Percentiles rank a stretch among this genome's conserved stretches.
Evolutionary conservation across 2,329 filamentous ascomycete genomes (phyloP).

Genomic region (Phyllosticta citribraziliensis): DNA sequence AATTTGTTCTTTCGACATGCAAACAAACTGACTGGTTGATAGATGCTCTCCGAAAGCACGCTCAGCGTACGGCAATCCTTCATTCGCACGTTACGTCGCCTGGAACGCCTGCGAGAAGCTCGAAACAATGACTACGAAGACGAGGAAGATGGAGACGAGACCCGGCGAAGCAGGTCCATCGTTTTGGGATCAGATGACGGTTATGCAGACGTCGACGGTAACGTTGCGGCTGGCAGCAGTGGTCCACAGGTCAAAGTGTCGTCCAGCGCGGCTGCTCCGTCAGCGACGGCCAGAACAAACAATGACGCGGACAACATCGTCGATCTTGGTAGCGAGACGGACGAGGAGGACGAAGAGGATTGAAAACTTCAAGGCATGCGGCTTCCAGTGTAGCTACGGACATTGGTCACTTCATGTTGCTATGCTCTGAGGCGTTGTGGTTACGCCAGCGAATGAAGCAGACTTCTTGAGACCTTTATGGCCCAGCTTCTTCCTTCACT

Average conservation of each 20-base stretch:
- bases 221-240: neutral
- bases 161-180: neutral
- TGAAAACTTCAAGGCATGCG: neutral
- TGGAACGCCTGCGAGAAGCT: conserved; percentile 21
- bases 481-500: neutral
- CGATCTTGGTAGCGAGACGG: conserved; percentile 2
- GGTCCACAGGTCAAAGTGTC: conserved; percentile 4
- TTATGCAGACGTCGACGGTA: neutral
- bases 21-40: neutral
- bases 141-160: conserved; percentile 20
- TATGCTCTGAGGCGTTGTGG: neutral
- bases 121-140: conserved; percentile 17
- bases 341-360: neutral
- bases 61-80: conserved; percentile 23
- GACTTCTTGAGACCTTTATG: neutral
- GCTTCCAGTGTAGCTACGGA: too few species aligned
- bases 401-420: neutral
- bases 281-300: neutral
- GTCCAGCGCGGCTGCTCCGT: neutral
- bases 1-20: neutral
- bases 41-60: conserved; percentile 24
- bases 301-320: conserved; percentile 1
- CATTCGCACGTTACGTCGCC: conserved; percentile 27
- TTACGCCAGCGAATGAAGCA: neutral
- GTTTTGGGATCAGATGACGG: neutral